Base-by-base conservation (phyloP, 1,139 yeast species). In the Zygoascus hellenicus region DNA sequence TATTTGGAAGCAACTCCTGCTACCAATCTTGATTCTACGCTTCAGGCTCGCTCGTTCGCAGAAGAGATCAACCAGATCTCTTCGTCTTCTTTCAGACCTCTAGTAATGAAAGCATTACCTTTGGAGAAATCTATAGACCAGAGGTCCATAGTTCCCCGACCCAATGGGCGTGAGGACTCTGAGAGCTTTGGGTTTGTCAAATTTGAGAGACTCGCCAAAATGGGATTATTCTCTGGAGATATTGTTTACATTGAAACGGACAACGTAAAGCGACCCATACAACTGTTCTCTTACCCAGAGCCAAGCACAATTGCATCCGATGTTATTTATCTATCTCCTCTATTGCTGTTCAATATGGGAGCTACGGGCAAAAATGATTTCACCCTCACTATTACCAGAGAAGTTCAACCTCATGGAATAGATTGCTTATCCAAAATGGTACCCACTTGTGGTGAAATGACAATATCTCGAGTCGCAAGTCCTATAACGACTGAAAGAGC, bases 151-250 rank as follows among this genome's bases (percentile, higher is more conserved):
- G 52, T 56, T 5, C 69, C 69, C 0, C 46, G 50, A 1, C 64
- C 68, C 1, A 53, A 46, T 6, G 53, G 54, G 5, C 51, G 51
- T 7, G 72, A 68, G 38, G 77, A 72, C 51, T 51, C 69, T 56
- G 77, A 68, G 52, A 63, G 77, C 22, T 71, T 76, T 52, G 84
- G 72, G 0, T 83, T 77, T 56, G 67, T 81, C 14, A 71, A 75
- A 35, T 68, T 80, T 1, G 65, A 69, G 11, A 82, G 76, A 45
- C 68, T 86, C 42, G 72, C 78, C 14, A 71, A 67, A 42, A 58
- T 84, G 19, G 83, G 85, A 3, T 75, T 79, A 17, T 79, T 83
- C 54, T 79, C 83, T 51, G 95, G 95, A 2, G 95, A 85, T 60
- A 63, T 77, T 41, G 81, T 80, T 4, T 62, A 68, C 33, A 47